Conservation (phyloP, 768 basidiomycete species). For the Rhodosporidiobolus odoratus region DNA sequence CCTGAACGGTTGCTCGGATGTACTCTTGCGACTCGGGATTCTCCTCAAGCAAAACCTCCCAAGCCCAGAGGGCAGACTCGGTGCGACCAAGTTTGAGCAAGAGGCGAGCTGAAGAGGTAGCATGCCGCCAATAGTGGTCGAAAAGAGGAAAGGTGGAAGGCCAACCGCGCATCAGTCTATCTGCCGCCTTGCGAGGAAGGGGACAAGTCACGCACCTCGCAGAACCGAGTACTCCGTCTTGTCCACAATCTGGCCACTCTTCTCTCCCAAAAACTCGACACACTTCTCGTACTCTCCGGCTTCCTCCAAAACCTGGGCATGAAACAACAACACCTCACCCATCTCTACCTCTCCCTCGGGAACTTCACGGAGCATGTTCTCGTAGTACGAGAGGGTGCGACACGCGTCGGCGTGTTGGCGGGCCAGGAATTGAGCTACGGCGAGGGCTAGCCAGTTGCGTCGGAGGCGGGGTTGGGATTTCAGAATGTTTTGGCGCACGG, state of each 20-base stretch:
- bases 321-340: slow-evolving; percentile 74
- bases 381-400: slow-evolving; percentile 67
- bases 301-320: slow-evolving; percentile 68
- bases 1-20: slow-evolving; percentile 66
- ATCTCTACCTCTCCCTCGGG: slow-evolving; percentile 74
- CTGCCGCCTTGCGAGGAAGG: background rate
- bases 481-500: slow-evolving; percentile 75
- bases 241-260: slow-evolving; percentile 55
- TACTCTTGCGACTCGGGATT: slow-evolving; percentile 79
- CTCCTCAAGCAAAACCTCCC: slow-evolving; percentile 71
- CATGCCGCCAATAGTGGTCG: background rate
- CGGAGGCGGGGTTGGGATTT: slow-evolving; percentile 73
- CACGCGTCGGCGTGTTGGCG: slow-evolving; percentile 66
- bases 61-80: slow-evolving; percentile 72
- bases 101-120: slow-evolving; percentile 61
- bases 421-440: slow-evolving; percentile 80
- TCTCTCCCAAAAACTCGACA: slow-evolving; percentile 44
- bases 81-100: slow-evolving; percentile 60
- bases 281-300: slow-evolving; percentile 50
- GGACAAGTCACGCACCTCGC: slow-evolving; percentile 19
- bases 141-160: background rate
- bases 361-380: slow-evolving; percentile 57
- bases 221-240: slow-evolving; percentile 55
- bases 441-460: slow-evolving; percentile 81
- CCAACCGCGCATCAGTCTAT: background rate